Evolutionary conservation across 495 filamentous ascomycete genomes (phyloP).

Genomic region (Penicillium psychrofluorescens): DNA sequence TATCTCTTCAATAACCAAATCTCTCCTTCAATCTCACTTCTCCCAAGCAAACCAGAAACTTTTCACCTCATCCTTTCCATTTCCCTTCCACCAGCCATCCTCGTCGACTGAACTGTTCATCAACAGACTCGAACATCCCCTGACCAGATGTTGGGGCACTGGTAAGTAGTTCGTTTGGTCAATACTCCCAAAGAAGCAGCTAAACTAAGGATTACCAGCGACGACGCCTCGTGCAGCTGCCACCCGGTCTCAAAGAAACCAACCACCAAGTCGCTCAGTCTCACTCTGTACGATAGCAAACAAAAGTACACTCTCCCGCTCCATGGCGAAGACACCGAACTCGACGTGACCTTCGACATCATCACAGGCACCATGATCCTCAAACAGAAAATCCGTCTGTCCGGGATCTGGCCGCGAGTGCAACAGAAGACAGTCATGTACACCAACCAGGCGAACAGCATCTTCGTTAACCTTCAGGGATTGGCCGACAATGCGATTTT

Average conservation of each 20-base stretch:
- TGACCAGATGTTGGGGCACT: no score
- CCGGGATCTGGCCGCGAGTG: not conserved
- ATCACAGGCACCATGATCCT: slow-evolving; percentile 12
- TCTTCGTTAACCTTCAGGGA: slow-evolving; percentile 22
- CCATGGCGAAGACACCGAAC: slow-evolving; percentile 7
- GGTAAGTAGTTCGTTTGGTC: no score
- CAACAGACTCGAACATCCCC: no score
- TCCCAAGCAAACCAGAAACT: no score
- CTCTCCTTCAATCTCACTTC: no score
- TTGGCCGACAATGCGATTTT: slow-evolving; percentile 20
- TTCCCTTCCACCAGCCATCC: no score
- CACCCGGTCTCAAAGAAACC: slow-evolving; percentile 1
- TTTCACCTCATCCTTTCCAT: no score
- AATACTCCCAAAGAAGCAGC: not conserved
- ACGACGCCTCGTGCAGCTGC: slow-evolving; percentile 5
- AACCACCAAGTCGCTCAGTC: slow-evolving; percentile 6
- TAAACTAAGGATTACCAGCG: slow-evolving; percentile 1
- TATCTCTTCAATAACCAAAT: no score
- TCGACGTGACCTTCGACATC: slow-evolving; percentile 23
- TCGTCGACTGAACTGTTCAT: no score
- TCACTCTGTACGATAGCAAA: slow-evolving; percentile 9
- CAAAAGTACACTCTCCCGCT: slow-evolving; percentile 9
- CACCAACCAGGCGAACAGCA: slow-evolving; percentile 9
- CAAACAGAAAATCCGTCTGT: slow-evolving; percentile 13
- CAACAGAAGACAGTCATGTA: slow-evolving; percentile 4